Evolutionary conservation across 495 filamentous ascomycete genomes (phyloP).

Genomic region (Sporormia fimetaria): DNA sequence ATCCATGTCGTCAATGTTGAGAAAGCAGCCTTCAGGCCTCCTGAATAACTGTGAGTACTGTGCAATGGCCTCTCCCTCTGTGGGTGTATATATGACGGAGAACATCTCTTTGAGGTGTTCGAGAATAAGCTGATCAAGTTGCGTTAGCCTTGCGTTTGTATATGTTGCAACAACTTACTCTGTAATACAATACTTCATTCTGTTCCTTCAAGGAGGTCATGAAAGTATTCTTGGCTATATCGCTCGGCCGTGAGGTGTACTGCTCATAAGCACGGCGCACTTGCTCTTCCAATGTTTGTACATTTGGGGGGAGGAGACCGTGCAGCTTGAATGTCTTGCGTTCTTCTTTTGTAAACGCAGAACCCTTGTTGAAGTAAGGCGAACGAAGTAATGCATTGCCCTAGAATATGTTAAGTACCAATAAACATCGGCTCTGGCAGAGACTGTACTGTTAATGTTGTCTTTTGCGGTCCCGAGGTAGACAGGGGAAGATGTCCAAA

Average conservation of each 20-base stretch:
- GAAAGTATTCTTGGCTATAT: constrained; percentile 71
- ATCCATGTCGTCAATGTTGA: constrained; percentile 50
- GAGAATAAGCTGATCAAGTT: constrained; percentile 41
- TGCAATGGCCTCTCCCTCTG: constrained; percentile 82
- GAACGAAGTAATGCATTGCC: constrained; percentile 54
- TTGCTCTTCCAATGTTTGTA: constrained; percentile 75
- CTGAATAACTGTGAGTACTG: constrained; percentile 74
- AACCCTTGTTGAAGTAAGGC: constrained; percentile 75
- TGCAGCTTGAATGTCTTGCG: constrained; percentile 56
- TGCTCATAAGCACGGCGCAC: constrained; percentile 69
- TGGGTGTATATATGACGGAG: constrained; percentile 78
- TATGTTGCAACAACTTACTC: constrained; percentile 31
- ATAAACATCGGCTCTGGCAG: neutral
- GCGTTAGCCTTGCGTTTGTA: neutral
- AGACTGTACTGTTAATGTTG: constrained; percentile 36
- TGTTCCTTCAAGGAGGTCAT: constrained; percentile 72
- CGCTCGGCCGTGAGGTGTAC: constrained; percentile 47
- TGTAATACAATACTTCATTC: constrained; percentile 69
- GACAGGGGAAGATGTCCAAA: constrained; percentile 52
- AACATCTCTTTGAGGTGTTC: constrained; percentile 77
- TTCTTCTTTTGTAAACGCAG: constrained; percentile 60
- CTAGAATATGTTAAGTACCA: constrained; percentile 25
- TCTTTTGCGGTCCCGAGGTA: constrained; percentile 52
- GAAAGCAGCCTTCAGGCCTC: constrained; percentile 60
- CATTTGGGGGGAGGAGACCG: constrained; percentile 57